These are phyloP conservation scores for Komagataella pseudopastoris DNA, from an alignment of 805 yeast genomes.

Conservation along the genomic window DNA sequence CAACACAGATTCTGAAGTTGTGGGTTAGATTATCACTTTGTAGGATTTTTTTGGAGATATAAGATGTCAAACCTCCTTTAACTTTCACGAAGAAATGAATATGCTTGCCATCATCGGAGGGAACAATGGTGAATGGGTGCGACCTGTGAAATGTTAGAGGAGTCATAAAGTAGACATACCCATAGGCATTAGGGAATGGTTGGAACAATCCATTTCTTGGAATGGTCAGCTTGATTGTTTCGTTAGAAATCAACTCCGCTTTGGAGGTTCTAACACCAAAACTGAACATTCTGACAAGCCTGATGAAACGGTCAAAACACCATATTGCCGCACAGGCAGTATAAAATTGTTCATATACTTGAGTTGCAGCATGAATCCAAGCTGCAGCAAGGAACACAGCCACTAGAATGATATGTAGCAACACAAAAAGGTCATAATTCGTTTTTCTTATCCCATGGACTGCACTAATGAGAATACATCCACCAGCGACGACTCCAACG, in stretches of 20 bases:
- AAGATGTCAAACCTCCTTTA: conserved; percentile 44
- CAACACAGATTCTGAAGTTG: conserved; percentile 26
- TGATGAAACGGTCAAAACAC: conserved; percentile 34
- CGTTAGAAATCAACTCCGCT: conserved; percentile 25
- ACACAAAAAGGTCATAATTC: conserved; percentile 47
- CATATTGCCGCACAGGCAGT: conserved; percentile 31
- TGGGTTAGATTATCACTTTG: conserved; percentile 11
- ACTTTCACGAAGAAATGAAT: conserved; percentile 32
- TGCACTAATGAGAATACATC: conserved; percentile 33
- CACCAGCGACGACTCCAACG: conserved; percentile 24
- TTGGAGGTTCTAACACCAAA: conserved; percentile 26
- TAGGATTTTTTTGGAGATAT: conserved; percentile 16
- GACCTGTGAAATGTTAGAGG: conserved; percentile 49
- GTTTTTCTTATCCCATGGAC: conserved; percentile 34
- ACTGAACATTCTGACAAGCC: conserved; percentile 22
- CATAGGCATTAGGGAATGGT: conserved; percentile 41
- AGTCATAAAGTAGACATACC: conserved; percentile 42
- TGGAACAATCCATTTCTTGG: conserved; percentile 35
- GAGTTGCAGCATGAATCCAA: conserved; percentile 39
- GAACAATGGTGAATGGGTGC: conserved; percentile 57
- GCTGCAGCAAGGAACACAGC: conserved; percentile 35
- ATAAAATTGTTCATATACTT: conserved; percentile 20
- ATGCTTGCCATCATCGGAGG: conserved; percentile 17
- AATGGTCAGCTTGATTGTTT: conserved; percentile 32
- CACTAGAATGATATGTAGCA: conserved; percentile 45